phyloP scores from a whole-genome alignment of 2,329 filamentous ascomycete species.

The Xylaria sp. region DNA sequence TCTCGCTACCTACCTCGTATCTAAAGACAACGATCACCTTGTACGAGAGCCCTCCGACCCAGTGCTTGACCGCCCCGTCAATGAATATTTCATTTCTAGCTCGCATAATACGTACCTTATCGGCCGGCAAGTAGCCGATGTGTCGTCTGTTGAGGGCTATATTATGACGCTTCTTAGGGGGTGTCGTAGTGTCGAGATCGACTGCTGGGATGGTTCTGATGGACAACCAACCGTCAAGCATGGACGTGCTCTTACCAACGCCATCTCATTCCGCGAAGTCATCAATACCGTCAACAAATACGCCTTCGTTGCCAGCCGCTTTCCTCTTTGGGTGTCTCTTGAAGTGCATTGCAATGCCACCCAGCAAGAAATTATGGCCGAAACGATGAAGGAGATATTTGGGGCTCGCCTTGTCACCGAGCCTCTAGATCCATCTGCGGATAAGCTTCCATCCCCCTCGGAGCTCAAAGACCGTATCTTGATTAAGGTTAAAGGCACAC shows the following conservation, averaged over 20 bases:
- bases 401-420: slow-evolving; percentile 81
- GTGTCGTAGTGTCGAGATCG: slow-evolving; percentile 95
- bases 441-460: slow-evolving; percentile 83
- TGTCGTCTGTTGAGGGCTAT: slow-evolving; percentile 95
- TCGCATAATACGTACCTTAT: slow-evolving; percentile 98
- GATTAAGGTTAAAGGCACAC: slow-evolving; percentile 92
- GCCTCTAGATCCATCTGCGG: slow-evolving; percentile 74
- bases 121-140: slow-evolving; percentile 87
- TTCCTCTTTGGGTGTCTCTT: slow-evolving; percentile 92
- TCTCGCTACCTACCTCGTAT: slow-evolving; percentile 82
- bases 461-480: slow-evolving; percentile 85
- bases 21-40: slow-evolving; percentile 76
- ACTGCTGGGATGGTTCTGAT: slow-evolving; percentile 95
- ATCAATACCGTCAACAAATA: slow-evolving; percentile 95
- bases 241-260: slow-evolving; percentile 87
- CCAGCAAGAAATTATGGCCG: slow-evolving; percentile 89
- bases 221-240: slow-evolving; percentile 91
- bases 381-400: slow-evolving; percentile 87
- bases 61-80: slow-evolving; percentile 82
- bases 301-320: slow-evolving; percentile 87
- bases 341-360: slow-evolving; percentile 90
- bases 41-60: slow-evolving; percentile 69
- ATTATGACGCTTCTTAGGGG: slow-evolving; percentile 88
- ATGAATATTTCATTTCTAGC: slow-evolving; percentile 98
- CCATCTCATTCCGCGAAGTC: slow-evolving; percentile 90